Percentiles rank a stretch among this genome's conserved stretches.
Evolutionary conservation across 306 rosid species (phyloP).

Genomic region (Sophora flavescens): DNA sequence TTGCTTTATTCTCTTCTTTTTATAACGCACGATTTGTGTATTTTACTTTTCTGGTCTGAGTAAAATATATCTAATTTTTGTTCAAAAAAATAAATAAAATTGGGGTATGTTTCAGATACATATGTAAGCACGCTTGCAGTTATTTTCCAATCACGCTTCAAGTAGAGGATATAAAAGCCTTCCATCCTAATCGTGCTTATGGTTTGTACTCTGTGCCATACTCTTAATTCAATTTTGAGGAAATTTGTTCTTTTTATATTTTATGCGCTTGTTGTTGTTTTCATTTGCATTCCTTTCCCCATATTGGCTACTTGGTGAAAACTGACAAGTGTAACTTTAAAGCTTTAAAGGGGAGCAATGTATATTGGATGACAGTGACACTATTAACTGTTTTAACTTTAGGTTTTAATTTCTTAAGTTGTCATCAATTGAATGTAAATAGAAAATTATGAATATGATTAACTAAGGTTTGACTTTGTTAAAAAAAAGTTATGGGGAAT

Average conservation of each 20-base stretch:
- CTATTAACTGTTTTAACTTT: background rate
- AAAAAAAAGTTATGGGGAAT: too few species aligned
- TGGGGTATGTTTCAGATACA: slow-evolving; percentile 64
- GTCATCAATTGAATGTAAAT: slow-evolving; percentile 1
- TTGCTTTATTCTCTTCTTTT: too few species aligned
- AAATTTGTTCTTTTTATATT: background rate
- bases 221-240: slow-evolving; percentile 8
- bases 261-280: background rate
- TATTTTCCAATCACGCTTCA: slow-evolving; percentile 85
- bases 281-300: background rate
- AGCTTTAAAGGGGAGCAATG: background rate
- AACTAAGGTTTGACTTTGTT: background rate
- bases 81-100: background rate
- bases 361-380: background rate
- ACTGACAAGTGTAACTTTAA: background rate
- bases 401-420: background rate
- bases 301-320: background rate
- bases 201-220: slow-evolving; percentile 59
- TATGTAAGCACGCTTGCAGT: slow-evolving; percentile 74
- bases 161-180: slow-evolving; percentile 80
- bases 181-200: slow-evolving; percentile 82
- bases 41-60: background rate
- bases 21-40: background rate
- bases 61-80: background rate
- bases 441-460: background rate